Evolutionary conservation across 805 yeast species (phyloP), one percentile per base, ranked within the genome.

Genomic region (Kregervanrija fluxuum): DNA sequence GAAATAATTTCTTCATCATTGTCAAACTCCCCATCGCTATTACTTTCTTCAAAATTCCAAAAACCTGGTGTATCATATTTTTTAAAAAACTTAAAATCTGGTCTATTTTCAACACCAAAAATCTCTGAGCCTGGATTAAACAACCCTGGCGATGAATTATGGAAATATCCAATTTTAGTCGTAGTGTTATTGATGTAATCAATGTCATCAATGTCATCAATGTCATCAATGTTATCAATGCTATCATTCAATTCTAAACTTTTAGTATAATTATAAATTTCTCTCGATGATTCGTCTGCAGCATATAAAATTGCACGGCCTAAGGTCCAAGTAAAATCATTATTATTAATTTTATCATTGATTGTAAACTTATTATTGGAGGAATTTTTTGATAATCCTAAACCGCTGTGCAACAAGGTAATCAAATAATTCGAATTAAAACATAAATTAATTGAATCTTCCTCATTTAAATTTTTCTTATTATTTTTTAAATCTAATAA

Each of bases 271-370:
- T 14, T 12, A 12, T 40, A 28, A 10, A 33, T 32, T 28, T 35
- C 35, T 22, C 35, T 11, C 55, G 70, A 32, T 65, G 64, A 47
- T 70, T 70, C 62, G 75, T 85, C 58, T 69, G 78, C 48, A 3
- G 83, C 76, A 55, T 82, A 82, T 16, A 82, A 59, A 9, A 82
- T 58, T 1, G 88, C 88, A 57, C 57, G 72, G 67, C 99, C 99
- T 30, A 93, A 61, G 0, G 98, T 93, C 99, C 99, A 93, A 0
- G 96, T 80, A 34, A 91, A 70, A 51, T 89, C 97, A 2, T 77
- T 74, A 1, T 93, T 96, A 47, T 85, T 74, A 33, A 91, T 75
- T 28, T 80, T 74, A 44, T 81, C 81, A 30, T 73, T 71, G 13
- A 78, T 65, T 38, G 66, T 67, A 37, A 79, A 65, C 1, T 48